Evolutionary conservation across 2,329 filamentous ascomycete genomes (phyloP), one percentile per base, ranked within the genome.

Genomic region (Alternaria brassicicola): DNA sequence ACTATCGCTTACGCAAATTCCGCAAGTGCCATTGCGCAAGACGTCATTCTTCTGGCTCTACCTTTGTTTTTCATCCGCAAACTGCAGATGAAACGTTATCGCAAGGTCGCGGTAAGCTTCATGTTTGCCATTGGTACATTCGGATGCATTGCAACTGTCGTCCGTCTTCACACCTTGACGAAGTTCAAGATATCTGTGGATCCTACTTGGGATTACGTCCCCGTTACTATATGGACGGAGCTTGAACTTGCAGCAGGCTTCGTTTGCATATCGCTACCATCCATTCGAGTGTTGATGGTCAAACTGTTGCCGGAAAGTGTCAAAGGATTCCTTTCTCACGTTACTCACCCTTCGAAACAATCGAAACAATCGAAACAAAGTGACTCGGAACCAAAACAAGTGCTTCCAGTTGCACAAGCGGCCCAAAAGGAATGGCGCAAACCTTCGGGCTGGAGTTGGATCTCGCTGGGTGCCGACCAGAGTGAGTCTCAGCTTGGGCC

Each of bases 91-190:
- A 63, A 60, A 28, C 47, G 61, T 6, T 58, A 54, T 17, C 60
- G 61, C 9, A 72, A 72, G 46, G 33, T 67, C n/a, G 68, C 63
- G 1, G 66, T 71, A 10, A 60, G 59, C 3, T 41, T 69, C 38
- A 71, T 73, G 68, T 73, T 73, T 39, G 38, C 62, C 15, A 63
- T 73, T 17, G 70, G 72, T 6, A 68, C 64, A 8, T 64, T 73
- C 25, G 71, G 69, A 12, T 70, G 65, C 42, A 65, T 72, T 15
- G 65, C 70, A 7, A 73, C 68, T 2, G 65, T 73, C 6, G 43
- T 74, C 4, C 66, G 71, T 9, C 52, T 75, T 0, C 66, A 59
- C 12, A 59, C 66, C 10, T 54, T 75, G 35, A 56, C 65, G 3
- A 41, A 33, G 9, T 70, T 72, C 52, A 64, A 65, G 12, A 66